These are phyloP conservation scores for Xylariomycetidae sp. DNA, from an alignment of 2,329 filamentous ascomycete genomes.

Conservation along the genomic window DNA sequence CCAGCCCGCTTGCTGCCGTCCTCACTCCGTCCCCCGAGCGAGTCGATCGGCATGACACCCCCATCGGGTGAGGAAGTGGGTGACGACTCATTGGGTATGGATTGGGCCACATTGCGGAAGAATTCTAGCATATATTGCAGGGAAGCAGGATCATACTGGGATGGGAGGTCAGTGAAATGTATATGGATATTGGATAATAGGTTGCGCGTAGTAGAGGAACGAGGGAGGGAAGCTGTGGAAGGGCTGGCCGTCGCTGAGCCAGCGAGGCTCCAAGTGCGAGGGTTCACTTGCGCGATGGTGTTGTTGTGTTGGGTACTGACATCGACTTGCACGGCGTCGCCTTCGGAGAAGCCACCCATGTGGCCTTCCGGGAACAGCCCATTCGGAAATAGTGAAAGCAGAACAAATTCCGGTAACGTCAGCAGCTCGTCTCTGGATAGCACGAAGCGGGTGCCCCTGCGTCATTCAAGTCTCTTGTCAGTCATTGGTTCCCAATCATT, in stretches of 20 bases:
- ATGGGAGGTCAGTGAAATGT: slow-evolving; percentile 36
- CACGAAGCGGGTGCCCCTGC: slow-evolving; percentile 84
- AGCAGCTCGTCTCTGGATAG: slow-evolving; percentile 91
- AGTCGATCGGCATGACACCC: slow-evolving; percentile 62
- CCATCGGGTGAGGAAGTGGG: slow-evolving; percentile 59
- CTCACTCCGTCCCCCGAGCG: slow-evolving; percentile 53
- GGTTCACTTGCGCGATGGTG: slow-evolving; percentile 20
- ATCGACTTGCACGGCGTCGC: slow-evolving; percentile 94
- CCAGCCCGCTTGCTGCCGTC: slow-evolving; percentile 78
- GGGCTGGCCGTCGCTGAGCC: slow-evolving; percentile 11
- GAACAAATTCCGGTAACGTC: slow-evolving; percentile 92
- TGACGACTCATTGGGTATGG: slow-evolving; percentile 75
- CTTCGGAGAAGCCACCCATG: slow-evolving; percentile 86
- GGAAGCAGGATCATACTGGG: slow-evolving; percentile 89
- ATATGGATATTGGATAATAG: slow-evolving; percentile 33
- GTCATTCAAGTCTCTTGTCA: too few relatives aligned
- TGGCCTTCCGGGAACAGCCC: slow-evolving; percentile 96
- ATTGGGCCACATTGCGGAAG: slow-evolving; percentile 91
- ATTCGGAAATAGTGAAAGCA: slow-evolving; percentile 96
- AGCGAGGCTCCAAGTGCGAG: slow-evolving; percentile 17
- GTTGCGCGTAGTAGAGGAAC: slow-evolving; percentile 24
- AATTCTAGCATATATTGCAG: slow-evolving; percentile 99
- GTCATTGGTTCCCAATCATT: too few relatives aligned
- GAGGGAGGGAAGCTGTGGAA: slow-evolving; percentile 11
- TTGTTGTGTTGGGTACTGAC: slow-evolving; percentile 53